Percentiles rank a stretch among this genome's conserved stretches.
phyloP scores from a whole-genome alignment of 2,329 filamentous ascomycete species.

The Nannizzia gypsea region DNA sequence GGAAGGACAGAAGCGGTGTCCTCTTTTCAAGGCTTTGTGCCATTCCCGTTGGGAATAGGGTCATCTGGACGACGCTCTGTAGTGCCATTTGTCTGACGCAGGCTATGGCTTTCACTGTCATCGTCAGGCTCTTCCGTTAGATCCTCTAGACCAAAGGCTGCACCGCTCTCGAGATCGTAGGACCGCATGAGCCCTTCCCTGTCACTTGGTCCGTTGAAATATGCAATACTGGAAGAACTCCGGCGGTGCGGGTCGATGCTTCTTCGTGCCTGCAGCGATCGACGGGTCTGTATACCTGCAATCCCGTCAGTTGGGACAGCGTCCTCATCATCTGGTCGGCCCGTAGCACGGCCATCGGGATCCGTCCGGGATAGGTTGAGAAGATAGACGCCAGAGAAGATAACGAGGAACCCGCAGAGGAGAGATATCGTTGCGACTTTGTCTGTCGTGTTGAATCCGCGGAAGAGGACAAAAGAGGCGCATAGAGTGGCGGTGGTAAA shows the following conservation, averaged over 20 bases:
- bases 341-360: conserved; percentile 61
- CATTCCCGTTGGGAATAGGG: conserved; percentile 5
- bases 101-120: not conserved
- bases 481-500: conserved; percentile 91
- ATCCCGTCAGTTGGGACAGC: conserved; percentile 85
- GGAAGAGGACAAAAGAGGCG: conserved; percentile 91
- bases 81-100: conserved; percentile 3
- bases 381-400: conserved; percentile 90
- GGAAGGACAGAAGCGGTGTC: not conserved
- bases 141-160: conserved; percentile 64
- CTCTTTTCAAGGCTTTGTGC: not conserved
- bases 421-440: conserved; percentile 85
- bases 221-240: conserved; percentile 51
- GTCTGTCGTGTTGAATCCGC: conserved; percentile 90
- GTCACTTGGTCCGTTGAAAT: conserved; percentile 48
- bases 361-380: conserved; percentile 91
- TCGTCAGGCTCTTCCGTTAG: conserved; percentile 55
- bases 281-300: conserved; percentile 74
- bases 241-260: conserved; percentile 49
- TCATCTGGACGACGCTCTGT: conserved; percentile 6
- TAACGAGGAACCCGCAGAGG: conserved; percentile 83
- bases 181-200: conserved; percentile 73
- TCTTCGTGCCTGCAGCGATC: conserved; percentile 82
- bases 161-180: conserved; percentile 69
- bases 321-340: conserved; percentile 50